Evolutionary conservation across 2,329 filamentous ascomycete species (phyloP).

Genomic region (Bisporella sp.): DNA sequence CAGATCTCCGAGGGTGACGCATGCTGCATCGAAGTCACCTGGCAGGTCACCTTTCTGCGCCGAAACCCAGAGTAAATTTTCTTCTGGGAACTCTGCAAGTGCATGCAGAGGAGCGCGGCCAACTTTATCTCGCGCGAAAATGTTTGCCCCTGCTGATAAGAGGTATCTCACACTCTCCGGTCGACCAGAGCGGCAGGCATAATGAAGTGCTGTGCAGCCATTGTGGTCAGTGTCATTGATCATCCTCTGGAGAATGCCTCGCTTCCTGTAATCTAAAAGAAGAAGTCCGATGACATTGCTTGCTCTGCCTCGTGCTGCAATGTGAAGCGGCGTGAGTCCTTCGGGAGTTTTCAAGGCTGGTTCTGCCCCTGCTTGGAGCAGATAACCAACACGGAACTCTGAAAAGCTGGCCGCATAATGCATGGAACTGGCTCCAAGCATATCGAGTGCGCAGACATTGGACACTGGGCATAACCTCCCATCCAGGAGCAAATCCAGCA

Average conservation of each 20-base stretch:
- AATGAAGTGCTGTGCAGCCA: slow-evolving; percentile 8
- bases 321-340: slow-evolving; percentile 8
- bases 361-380: slow-evolving; percentile 9
- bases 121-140: slow-evolving; percentile 2
- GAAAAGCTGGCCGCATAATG: slow-evolving; percentile 10
- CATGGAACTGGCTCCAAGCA: slow-evolving; percentile 6
- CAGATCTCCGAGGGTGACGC: neutral
- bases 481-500: neutral
- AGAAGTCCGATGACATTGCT: slow-evolving; percentile 24
- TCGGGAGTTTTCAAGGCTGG: slow-evolving; percentile 1
- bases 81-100: slow-evolving; percentile 1
- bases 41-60: neutral
- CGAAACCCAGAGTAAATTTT: slow-evolving; percentile 1
- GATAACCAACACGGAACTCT: neutral
- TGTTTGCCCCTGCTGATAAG: slow-evolving; percentile 7
- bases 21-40: neutral
- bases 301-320: slow-evolving; percentile 7
- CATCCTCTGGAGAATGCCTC: neutral
- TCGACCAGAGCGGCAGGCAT: slow-evolving; percentile 10
- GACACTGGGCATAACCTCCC: neutral
- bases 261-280: neutral
- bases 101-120: slow-evolving; percentile 1
- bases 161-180: slow-evolving; percentile 9
- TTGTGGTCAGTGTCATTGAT: slow-evolving; percentile 2
- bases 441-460: slow-evolving; percentile 5